Evolutionary conservation across 495 filamentous ascomycete species (phyloP), one percentile per base, ranked within the genome.

Genomic region (Parachaetomium inaequale): DNA sequence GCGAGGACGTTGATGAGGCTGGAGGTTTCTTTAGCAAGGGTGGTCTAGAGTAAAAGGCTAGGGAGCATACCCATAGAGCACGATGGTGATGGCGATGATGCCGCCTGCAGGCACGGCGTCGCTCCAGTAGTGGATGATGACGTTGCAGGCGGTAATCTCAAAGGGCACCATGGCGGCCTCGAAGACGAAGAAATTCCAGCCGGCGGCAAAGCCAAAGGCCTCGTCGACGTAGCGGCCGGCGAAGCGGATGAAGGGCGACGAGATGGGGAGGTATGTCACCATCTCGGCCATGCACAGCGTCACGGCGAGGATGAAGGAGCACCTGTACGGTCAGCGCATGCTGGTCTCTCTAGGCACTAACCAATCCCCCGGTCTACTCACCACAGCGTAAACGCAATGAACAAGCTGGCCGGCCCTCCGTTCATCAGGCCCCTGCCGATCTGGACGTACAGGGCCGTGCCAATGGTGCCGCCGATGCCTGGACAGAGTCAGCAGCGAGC

Each of bases 151-250:
- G 4, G 83, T 81, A 46, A 91, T 85, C 68, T 91, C 88, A 65
- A 89, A 91, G 0, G 88, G 88, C 23, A 91, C 85, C 5, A 87
- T 72, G 28, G 83, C 78, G 0, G 86, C 87, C 68, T 88, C 83
- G 56, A 88, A 82, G 59, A 90, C 75, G 69, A 91, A 91, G 64
- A 87, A 88, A 67, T 92, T 92, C 79, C 87, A 93, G 14, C 89
- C 86, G 25, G 82, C 83, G 66, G 83, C 84, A 59, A 87, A 85
- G n/a, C 86, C 85, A 56, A 86, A 80, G 42, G 82, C 76, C 32
- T 88, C 88, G 69, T 92, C 89, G 59, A 93, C 89, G 71, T 86
- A 93, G 42, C 87, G 83, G 28, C 90, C 88, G 31, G 90, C 89
- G 69, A 93, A 90, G 28, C 88, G 86, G 70, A 94, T 90, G 68